These are phyloP conservation scores for Colletotrichum liriopes DNA, from an alignment of 2,329 filamentous ascomycete species.

Conservation along the genomic window DNA sequence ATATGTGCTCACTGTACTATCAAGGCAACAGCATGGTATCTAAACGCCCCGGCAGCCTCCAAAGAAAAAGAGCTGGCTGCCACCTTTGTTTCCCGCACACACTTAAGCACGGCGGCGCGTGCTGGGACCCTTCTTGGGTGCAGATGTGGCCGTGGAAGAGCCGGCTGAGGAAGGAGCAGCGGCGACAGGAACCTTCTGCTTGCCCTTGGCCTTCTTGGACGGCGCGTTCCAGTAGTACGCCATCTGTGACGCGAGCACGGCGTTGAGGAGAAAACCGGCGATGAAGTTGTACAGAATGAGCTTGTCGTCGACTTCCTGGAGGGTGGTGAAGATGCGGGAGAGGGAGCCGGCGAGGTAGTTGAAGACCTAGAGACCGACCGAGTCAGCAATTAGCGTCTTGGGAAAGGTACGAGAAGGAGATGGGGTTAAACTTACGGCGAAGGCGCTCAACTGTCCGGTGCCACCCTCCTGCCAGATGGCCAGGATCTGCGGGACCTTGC, in stretches of 20 bases:
- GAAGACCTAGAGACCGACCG: constrained; percentile 79
- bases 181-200: constrained; percentile 53
- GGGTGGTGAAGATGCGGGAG: constrained; percentile 95
- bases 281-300: constrained; percentile 96
- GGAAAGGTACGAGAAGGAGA: background rate
- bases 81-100: too few species aligned
- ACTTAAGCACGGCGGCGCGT: constrained; percentile 61
- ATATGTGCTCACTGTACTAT: constrained; percentile 24
- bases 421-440: constrained; percentile 78
- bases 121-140: constrained; percentile 57
- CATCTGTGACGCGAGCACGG: constrained; percentile 90
- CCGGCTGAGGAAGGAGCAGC: constrained; percentile 46
- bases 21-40: constrained; percentile 30
- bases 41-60: constrained; percentile 2
- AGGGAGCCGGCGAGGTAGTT: constrained; percentile 96
- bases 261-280: constrained; percentile 91
- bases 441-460: constrained; percentile 96
- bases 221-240: constrained; percentile 94
- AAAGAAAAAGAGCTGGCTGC: background rate
- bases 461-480: constrained; percentile 88
- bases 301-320: constrained; percentile 97
- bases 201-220: constrained; percentile 62
- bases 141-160: constrained; percentile 46
- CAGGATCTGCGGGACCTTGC: constrained; percentile 94
- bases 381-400: background rate